Conservation (phyloP, 2,329 filamentous ascomycete genomes). For the Xylaria sp. region DNA sequence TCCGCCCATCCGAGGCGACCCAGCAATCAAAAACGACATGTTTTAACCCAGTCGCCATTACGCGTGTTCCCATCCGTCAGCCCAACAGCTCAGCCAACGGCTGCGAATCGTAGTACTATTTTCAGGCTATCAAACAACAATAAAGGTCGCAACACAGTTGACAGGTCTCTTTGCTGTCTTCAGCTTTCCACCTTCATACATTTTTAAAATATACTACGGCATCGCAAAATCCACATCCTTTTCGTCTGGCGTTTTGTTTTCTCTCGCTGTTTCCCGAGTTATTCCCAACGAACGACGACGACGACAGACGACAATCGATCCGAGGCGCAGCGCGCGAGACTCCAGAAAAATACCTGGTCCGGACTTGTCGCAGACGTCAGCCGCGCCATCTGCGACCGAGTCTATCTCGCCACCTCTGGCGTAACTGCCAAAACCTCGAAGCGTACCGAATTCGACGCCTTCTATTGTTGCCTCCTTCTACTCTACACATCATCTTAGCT, state of each 20-base stretch:
- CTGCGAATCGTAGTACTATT: conserved; percentile 12
- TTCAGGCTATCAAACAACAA: conserved; percentile 31
- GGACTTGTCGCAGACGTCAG: conserved; percentile 20
- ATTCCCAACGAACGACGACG: conserved; percentile 8
- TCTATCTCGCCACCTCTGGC: conserved; percentile 11
- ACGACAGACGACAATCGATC: not conserved
- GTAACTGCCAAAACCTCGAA: conserved; percentile 6
- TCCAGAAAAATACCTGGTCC: not conserved
- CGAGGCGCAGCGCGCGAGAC: conserved; percentile 22
- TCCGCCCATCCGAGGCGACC: not conserved
- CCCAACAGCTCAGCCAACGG: conserved; percentile 31
- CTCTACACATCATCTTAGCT: conserved; percentile 8
- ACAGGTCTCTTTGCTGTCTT: conserved; percentile 6
- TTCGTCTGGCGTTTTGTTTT: conserved; percentile 15
- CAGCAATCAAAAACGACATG: conserved; percentile 22
- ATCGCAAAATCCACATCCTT: not conserved
- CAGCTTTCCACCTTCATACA: not conserved
- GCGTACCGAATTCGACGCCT: conserved; percentile 16
- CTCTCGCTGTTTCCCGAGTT: conserved; percentile 20
- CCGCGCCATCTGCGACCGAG: conserved; percentile 16
- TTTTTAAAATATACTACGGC: not conserved
- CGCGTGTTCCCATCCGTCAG: conserved; percentile 37
- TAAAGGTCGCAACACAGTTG: conserved; percentile 10
- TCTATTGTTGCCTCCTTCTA: not conserved
- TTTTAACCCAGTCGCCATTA: conserved; percentile 20